phyloP scores from a whole-genome alignment of 257 asterid genomes.

The Fraxinus anomala region DNA sequence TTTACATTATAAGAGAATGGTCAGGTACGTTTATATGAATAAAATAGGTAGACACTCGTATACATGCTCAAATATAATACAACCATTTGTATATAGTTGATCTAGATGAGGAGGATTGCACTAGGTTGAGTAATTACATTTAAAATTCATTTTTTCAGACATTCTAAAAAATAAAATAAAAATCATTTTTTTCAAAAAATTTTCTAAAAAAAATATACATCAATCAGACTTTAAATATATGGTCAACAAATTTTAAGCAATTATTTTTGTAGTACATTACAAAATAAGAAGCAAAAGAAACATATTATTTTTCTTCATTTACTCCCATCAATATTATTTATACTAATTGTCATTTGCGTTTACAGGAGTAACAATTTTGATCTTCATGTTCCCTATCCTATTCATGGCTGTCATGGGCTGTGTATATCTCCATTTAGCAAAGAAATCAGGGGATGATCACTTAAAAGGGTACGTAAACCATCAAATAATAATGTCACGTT shows the following conservation, averaged over 20 bases:
- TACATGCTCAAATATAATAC: background rate
- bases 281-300: background rate
- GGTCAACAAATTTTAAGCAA: too few species aligned
- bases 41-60: too few species aligned
- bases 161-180: too few species aligned
- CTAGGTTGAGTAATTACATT: background rate
- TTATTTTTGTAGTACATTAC: background rate
- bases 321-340: background rate
- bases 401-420: constrained; percentile 72
- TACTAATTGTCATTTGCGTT: background rate
- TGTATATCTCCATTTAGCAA: constrained; percentile 64
- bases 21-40: too few species aligned
- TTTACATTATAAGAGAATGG: too few species aligned
- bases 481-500: background rate
- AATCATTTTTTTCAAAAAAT: too few species aligned
- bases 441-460: constrained; percentile 31
- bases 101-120: background rate
- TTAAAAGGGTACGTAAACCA: constrained; percentile 36
- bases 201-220: too few species aligned
- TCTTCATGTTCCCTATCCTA: constrained; percentile 59
- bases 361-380: constrained; percentile 55
- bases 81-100: background rate
- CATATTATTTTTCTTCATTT: background rate
- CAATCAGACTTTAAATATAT: too few species aligned
- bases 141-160: too few species aligned